Evolutionary conservation across 75 land plant species (phyloP).

Genomic region (Cupressus sempervirens): DNA sequence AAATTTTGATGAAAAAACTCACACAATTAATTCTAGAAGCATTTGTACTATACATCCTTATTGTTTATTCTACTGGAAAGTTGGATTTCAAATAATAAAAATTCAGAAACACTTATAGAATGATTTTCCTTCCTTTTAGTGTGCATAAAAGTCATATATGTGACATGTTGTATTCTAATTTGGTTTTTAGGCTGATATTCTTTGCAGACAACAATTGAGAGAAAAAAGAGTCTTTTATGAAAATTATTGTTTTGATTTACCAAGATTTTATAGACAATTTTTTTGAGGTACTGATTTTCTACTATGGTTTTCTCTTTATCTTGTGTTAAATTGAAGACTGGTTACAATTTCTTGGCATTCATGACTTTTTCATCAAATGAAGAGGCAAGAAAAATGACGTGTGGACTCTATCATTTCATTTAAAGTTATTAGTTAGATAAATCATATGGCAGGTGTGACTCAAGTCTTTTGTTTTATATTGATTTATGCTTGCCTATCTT

Average conservation of each 20-base stretch:
- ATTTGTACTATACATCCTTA: too few species aligned
- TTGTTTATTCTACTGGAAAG: background rate
- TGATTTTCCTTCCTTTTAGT: background rate
- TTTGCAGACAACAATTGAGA: background rate
- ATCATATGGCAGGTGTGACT: background rate
- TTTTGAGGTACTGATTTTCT: background rate
- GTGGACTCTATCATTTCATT: conserved; percentile 2
- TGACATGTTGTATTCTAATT: background rate
- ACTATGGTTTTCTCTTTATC: background rate
- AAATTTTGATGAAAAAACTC: too few species aligned
- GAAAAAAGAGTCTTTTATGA: background rate
- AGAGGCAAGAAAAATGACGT: background rate
- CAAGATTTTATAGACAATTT: background rate
- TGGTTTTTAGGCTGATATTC: background rate
- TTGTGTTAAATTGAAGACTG: background rate
- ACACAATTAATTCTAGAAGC: too few species aligned
- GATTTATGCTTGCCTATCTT: background rate
- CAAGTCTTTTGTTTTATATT: background rate
- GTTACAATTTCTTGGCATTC: background rate
- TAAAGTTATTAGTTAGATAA: background rate
- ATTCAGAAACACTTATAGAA: background rate
- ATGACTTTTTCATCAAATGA: background rate
- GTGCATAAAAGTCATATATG: background rate
- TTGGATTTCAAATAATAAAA: background rate
- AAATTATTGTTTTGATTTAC: background rate